Evolutionary conservation across 148 eudicot genomes (phyloP), one percentile per base, ranked within the genome.

Genomic region (Persicaria maculosa): DNA sequence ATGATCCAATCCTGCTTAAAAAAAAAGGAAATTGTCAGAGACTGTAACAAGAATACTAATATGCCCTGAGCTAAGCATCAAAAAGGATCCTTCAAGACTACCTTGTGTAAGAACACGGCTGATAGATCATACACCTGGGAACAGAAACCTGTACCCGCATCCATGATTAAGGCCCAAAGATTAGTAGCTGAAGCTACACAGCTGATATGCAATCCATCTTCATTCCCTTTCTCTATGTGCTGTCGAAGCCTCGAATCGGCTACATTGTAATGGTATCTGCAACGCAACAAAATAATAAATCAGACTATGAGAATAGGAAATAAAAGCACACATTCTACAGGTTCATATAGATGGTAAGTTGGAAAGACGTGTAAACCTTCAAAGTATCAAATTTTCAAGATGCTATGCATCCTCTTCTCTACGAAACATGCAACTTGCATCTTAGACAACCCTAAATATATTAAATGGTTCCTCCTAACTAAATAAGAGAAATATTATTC

Each of bases 101-200:
- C 96, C 93, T 88, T 91, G 55, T 88, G 96, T 82, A 91, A 84
- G 81, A 91, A 91, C 72, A 89, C 81, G 46, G 83, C 81, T 64
- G 96, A 91, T 44, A 91, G 82, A 74, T 91, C 96, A 85, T 89
- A 88, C 74, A 87, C 96, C 80, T 91, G 96, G n/a, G 85, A 78
- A 76, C 68, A 54, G 77, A 91, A 91, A 73, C 93, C 96, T 19
- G 93, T 91, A 79, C 96, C 93, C 12, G 96, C 96, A 80, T 91
- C 96, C 96, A 91, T 91, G 46, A 88, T 91, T 67, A 91, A 72
- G 80, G 96, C 96, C 96, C 96, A 88, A 50, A 91, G 87, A 80
- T 81, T 91, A 11, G 93, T 71, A 44, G 96, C 80, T 4, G 93
- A 91, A 52, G 96, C 93, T 74, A 91, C 96, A 82, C 93, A 88